These are phyloP conservation scores for Aegilops umbellulata DNA, from an alignment of 176 grass and related monocot genomes.

Conservation along the genomic window DNA sequence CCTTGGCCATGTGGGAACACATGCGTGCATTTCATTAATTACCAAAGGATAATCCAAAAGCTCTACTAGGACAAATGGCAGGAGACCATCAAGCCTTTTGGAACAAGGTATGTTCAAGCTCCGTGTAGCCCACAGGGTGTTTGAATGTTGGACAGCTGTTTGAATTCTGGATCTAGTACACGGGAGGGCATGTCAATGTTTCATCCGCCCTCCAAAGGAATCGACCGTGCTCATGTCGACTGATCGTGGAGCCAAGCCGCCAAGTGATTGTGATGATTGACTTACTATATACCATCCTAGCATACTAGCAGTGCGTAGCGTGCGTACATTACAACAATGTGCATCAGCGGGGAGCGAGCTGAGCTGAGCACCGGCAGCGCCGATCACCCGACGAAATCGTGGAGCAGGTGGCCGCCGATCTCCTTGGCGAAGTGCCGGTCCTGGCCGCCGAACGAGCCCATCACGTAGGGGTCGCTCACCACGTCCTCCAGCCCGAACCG, in stretches of 20 bases:
- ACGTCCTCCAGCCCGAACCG: slow-evolving; percentile 88
- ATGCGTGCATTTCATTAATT: not conserved
- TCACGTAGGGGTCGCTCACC: slow-evolving; percentile 60
- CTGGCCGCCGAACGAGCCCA: slow-evolving; percentile 61
- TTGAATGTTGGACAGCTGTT: slow-evolving; percentile 18
- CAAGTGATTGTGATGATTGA: slow-evolving; percentile 34
- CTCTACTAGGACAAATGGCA: not conserved
- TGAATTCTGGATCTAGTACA: no score
- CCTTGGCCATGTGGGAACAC: not conserved
- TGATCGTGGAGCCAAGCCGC: slow-evolving; percentile 32
- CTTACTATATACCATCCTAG: slow-evolving; percentile 49
- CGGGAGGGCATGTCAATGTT: slow-evolving; percentile 28
- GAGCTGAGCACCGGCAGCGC: not conserved
- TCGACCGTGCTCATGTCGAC: slow-evolving; percentile 12
- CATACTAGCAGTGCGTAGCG: slow-evolving; percentile 31
- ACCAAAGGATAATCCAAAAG: not conserved
- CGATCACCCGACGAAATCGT: slow-evolving; percentile 86
- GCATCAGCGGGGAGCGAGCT: not conserved
- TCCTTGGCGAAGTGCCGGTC: slow-evolving; percentile 87
- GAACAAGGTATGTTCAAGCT: slow-evolving; percentile 30
- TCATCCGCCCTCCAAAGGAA: slow-evolving; percentile 39
- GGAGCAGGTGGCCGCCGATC: slow-evolving; percentile 70
- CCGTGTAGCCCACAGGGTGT: slow-evolving; percentile 28
- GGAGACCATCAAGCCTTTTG: not conserved
- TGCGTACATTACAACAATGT: slow-evolving; percentile 34